A percentile compares a stretch with the other conserved stretches of the same genome.
Conservation (phyloP, 331 rosid species). For the Spiraea crenata region DNA sequence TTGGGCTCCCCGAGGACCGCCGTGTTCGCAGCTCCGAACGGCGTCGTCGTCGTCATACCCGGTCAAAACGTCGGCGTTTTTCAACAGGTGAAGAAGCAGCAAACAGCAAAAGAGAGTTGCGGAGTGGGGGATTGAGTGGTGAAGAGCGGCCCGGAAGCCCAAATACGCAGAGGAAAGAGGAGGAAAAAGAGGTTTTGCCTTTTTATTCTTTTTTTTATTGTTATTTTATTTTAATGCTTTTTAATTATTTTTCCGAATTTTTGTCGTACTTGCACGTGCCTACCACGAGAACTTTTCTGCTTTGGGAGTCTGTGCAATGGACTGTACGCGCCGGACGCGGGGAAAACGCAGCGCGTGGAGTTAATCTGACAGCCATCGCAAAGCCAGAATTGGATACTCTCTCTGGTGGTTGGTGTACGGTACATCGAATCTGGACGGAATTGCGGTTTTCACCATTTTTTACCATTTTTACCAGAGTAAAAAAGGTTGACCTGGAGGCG, state of each 20-base stretch:
- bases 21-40: constrained; percentile 49
- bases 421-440: constrained; percentile 19
- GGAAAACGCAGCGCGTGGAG: constrained; percentile 23
- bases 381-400: constrained; percentile 2
- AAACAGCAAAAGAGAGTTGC: not conserved
- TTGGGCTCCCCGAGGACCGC: constrained; percentile 47
- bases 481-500: too few species aligned
- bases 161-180: not conserved
- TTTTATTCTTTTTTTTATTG: not conserved
- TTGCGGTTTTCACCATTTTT: not conserved
- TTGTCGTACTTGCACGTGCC: constrained; percentile 27
- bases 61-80: not conserved
- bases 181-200: not conserved
- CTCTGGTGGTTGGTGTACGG: not conserved
- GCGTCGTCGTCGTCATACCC: constrained; percentile 49
- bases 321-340: not conserved
- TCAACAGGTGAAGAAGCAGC: not conserved
- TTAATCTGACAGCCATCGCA: not conserved
- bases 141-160: not conserved
- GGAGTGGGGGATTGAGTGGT: constrained; percentile 17
- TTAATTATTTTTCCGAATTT: not conserved
- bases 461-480: not conserved
- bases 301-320: not conserved
- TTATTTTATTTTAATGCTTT: not conserved
- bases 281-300: constrained; percentile 20